Percentiles rank a stretch among this genome's conserved stretches.
Evolutionary conservation across 352 stramenopile genomes (phyloP).

Genomic region (Aphanomyces euteiches): DNA sequence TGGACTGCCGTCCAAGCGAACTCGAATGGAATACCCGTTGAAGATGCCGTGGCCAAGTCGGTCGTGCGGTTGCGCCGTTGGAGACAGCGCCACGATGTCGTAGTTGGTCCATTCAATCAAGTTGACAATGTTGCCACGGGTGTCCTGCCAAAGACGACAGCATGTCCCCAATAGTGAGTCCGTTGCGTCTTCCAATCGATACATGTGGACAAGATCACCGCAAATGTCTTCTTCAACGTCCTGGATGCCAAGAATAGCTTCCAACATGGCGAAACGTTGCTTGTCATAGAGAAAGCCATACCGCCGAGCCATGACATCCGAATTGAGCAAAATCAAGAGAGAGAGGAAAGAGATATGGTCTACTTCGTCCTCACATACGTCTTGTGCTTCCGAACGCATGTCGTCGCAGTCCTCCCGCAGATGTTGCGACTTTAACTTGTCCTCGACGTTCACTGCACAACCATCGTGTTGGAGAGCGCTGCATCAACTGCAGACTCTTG

Average conservation of each 20-base stretch:
- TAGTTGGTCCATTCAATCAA: too few species aligned
- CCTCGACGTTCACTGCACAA: conserved; percentile 67
- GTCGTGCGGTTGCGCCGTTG: neutral
- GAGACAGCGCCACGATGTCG: conserved; percentile 9
- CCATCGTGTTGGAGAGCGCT: conserved; percentile 60
- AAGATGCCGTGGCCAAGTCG: conserved; percentile 11
- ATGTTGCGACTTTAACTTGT: conserved; percentile 32
- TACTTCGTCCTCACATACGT: too few species aligned
- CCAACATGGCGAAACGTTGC: neutral
- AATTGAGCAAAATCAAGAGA: too few species aligned
- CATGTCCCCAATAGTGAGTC: neutral
- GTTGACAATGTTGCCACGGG: conserved; percentile 1
- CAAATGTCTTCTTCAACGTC: neutral
- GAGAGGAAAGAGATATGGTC: too few species aligned
- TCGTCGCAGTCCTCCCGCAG: too few species aligned
- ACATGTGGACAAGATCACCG: neutral
- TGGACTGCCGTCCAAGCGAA: conserved; percentile 19
- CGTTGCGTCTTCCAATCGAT: neutral
- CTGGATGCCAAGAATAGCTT: neutral
- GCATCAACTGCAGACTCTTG: conserved; percentile 50
- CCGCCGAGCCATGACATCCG: too few species aligned
- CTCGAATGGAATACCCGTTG: conserved; percentile 2
- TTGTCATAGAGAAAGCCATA: too few species aligned
- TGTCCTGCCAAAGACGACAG: neutral
- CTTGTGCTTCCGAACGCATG: too few species aligned